Evolutionary conservation across 2,329 filamentous ascomycete species (phyloP).

Genomic region (Aspergillus pseudotamarii): DNA sequence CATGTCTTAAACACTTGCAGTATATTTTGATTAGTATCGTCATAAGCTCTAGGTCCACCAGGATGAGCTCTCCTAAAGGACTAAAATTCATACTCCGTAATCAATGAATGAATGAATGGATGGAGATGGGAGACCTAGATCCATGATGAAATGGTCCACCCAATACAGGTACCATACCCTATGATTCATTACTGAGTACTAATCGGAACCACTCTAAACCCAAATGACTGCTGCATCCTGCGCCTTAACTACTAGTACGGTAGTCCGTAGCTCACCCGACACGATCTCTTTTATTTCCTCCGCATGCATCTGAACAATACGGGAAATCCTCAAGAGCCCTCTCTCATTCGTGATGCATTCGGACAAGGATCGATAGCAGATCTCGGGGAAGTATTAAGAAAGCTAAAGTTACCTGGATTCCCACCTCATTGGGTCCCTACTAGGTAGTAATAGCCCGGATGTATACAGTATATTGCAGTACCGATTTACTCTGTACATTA

Average conservation of each 20-base stretch:
- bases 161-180: conserved; percentile 15
- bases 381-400: not conserved
- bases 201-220: conserved; percentile 9
- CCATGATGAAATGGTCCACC: not conserved
- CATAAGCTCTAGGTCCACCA: not conserved
- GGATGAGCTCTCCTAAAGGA: not conserved
- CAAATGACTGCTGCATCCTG: conserved; percentile 26
- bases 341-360: not conserved
- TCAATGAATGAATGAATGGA: not conserved
- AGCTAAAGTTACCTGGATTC: not conserved
- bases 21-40: not conserved
- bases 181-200: not conserved
- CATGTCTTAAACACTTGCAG: not conserved
- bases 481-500: not conserved
- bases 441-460: not conserved
- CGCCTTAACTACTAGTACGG: conserved; percentile 10
- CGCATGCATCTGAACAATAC: conserved; percentile 15
- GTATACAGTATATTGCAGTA: not conserved
- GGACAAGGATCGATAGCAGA: not conserved
- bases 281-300: conserved; percentile 25
- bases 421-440: not conserved
- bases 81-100: not conserved
- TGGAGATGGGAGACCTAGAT: not conserved
- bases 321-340: not conserved
- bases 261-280: conserved; percentile 19